Conservation (phyloP, 345 rosid species). For the Aquilaria yunnanensis region DNA sequence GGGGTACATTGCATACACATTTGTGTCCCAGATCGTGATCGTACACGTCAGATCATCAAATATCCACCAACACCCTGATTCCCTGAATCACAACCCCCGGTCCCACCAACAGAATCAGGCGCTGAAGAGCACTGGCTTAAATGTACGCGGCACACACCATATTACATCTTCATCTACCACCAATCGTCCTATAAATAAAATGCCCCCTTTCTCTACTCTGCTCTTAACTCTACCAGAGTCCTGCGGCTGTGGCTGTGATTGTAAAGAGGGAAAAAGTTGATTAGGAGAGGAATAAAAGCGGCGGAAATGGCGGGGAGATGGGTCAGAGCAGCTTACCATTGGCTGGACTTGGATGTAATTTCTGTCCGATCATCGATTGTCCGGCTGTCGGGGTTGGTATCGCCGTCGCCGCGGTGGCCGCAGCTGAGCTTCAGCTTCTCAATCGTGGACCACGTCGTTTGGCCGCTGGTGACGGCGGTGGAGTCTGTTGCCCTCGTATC, state of each 20-base stretch:
- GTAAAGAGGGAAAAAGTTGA: background rate
- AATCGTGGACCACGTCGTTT: conserved; percentile 54
- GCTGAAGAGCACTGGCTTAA: too few relatives aligned
- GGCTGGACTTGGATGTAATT: conserved; percentile 10
- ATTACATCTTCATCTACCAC: too few relatives aligned
- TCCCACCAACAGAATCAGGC: too few relatives aligned
- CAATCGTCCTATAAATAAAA: background rate
- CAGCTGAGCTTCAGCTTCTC: conserved; percentile 33
- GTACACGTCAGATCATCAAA: too few relatives aligned
- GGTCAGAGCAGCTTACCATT: conserved; percentile 24
- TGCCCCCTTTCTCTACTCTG: background rate
- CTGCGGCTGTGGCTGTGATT: background rate
- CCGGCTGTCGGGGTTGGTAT: conserved; percentile 7
- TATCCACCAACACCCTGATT: too few relatives aligned
- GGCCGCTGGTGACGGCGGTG: conserved; percentile 66
- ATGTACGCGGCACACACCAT: too few relatives aligned
- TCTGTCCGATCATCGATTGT: background rate
- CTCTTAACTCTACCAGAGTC: background rate
- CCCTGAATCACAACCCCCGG: too few relatives aligned
- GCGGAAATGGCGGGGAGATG: conserved; percentile 32
- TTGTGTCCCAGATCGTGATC: too few relatives aligned
- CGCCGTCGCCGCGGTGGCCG: conserved; percentile 16
- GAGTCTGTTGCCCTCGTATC: conserved; percentile 90
- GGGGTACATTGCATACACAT: too few relatives aligned
- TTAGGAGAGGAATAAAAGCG: conserved; percentile 20